Evolutionary conservation across 352 stramenopile genomes (phyloP), one percentile per base, ranked within the genome.

Genomic region (Pythium brachiatum): DNA sequence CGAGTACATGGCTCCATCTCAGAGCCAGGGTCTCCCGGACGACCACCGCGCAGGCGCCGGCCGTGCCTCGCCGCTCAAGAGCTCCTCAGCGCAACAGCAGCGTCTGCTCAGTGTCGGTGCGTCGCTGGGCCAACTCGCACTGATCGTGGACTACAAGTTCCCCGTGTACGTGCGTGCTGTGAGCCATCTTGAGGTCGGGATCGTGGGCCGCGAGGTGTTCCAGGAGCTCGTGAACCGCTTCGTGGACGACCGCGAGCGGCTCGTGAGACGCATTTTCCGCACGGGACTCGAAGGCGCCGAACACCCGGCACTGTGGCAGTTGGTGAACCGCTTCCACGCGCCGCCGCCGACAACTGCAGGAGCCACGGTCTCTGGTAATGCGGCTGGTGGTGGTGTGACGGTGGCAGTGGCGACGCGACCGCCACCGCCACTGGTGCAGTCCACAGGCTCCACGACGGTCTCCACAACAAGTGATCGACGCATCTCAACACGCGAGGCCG

Each of bases 131-230:
- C 58, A 71, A 29, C 47, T 74, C 8, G 55, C 63, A 11, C 29
- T 78, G 1, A 21, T 78, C 0, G 29, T 78, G 21, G 66, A 75
- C 54, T 73, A 64, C 53, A 70, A 64, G 34, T 57, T 43, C 1
- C 25, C 47, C 0, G 63, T 57, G 31, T 72, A 67, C 26, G 67
- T 75, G 3, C 56, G 67, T 2, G 63, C 70, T 1, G 36, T 64
- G 6, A 66, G 59, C 11, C 60, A 68, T 43, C 53, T 73, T 48
- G 67, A 78, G 48, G 26, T 75, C 7, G 70, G 53, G 26, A 51
- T 69, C 15, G 48, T 78, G 2, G 7, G 26, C 6, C 54, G 67
- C 1, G 13, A 23, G 3, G 3, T 34, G 9, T 70, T 77, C 16
- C 44, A 64, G 7, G 55, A 64, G 23, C 61, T 72, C 13, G 32